phyloP scores from a whole-genome alignment of 1,284 basidiomycete species.

The Agroathelia rolfsii region DNA sequence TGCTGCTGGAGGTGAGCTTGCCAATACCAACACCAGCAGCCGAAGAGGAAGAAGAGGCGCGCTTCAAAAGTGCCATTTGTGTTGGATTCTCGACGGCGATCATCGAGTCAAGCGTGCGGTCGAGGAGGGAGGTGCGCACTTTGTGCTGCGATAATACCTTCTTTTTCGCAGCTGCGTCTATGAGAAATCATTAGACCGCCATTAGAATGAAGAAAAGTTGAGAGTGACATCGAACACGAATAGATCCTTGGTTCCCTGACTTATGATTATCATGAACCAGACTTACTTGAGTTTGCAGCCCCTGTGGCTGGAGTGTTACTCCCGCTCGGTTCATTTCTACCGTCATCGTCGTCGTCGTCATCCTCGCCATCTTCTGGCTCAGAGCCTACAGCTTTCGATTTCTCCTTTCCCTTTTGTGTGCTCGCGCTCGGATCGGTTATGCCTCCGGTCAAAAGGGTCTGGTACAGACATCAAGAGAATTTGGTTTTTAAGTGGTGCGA shows the following conservation, averaged over 20 bases:
- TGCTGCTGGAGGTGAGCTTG: conserved; percentile 13
- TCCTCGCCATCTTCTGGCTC: conserved; percentile 24
- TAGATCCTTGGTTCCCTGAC: too few species aligned
- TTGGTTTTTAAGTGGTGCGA: not conserved
- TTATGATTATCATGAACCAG: not conserved
- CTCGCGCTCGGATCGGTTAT: conserved; percentile 26
- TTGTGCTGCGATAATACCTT: conserved; percentile 76
- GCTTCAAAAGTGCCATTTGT: conserved; percentile 14
- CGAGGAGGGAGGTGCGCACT: conserved; percentile 81
- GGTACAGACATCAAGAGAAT: conserved; percentile 1
- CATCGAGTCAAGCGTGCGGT: conserved; percentile 92
- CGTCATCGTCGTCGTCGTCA: conserved; percentile 21
- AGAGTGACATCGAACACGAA: conserved; percentile 5
- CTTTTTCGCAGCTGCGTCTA: conserved; percentile 25
- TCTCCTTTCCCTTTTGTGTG: conserved; percentile 37
- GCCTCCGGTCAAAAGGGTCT: conserved; percentile 58
- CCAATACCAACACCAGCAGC: conserved; percentile 11
- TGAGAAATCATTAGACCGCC: conserved; percentile 4
- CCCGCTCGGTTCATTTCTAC: conserved; percentile 14
- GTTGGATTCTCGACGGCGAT: conserved; percentile 53
- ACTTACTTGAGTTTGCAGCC: not conserved
- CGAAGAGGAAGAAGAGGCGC: conserved; percentile 12
- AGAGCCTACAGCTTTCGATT: too few species aligned
- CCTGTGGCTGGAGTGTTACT: conserved; percentile 12
- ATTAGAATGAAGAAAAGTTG: conserved; percentile 5